Conservation (phyloP, 352 stramenopile genomes). For the Phytophthora capsici region DNA sequence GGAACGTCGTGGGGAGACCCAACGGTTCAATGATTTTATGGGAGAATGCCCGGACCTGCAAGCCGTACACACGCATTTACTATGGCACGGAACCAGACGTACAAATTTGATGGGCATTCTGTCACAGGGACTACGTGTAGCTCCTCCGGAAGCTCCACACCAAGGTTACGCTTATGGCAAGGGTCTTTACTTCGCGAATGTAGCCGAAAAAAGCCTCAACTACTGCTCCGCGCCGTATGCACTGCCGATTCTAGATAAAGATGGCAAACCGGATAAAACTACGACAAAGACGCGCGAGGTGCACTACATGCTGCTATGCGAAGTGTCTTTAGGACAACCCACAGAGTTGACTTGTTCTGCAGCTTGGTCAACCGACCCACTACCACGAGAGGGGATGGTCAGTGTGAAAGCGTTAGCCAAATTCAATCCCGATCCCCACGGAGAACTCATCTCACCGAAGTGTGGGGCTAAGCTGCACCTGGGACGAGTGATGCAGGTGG, state of each 20-base stretch:
- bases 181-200: conserved; percentile 88
- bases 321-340: conserved; percentile 64
- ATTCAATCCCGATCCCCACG: conserved; percentile 57
- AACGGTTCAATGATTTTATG: conserved; percentile 57
- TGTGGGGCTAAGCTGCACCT: conserved; percentile 59
- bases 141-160: conserved; percentile 81
- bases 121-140: conserved; percentile 84
- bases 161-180: conserved; percentile 88
- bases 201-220: conserved; percentile 74
- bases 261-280: conserved; percentile 41
- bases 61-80: conserved; percentile 53
- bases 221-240: conserved; percentile 73
- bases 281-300: conserved; percentile 54
- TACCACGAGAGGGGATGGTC: conserved; percentile 52
- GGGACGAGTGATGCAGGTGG: conserved; percentile 54
- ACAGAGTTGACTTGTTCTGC: conserved; percentile 42
- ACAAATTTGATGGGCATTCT: conserved; percentile 90
- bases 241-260: conserved; percentile 40
- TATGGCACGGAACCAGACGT: conserved; percentile 89
- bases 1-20: conserved; percentile 61
- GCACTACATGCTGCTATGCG: conserved; percentile 77
- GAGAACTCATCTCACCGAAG: conserved; percentile 58
- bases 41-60: conserved; percentile 43
- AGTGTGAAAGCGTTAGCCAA: conserved; percentile 67
- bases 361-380: conserved; percentile 34